Evolutionary conservation across 352 stramenopile species (phyloP).

Genomic region (Phytophthora sp.): DNA sequence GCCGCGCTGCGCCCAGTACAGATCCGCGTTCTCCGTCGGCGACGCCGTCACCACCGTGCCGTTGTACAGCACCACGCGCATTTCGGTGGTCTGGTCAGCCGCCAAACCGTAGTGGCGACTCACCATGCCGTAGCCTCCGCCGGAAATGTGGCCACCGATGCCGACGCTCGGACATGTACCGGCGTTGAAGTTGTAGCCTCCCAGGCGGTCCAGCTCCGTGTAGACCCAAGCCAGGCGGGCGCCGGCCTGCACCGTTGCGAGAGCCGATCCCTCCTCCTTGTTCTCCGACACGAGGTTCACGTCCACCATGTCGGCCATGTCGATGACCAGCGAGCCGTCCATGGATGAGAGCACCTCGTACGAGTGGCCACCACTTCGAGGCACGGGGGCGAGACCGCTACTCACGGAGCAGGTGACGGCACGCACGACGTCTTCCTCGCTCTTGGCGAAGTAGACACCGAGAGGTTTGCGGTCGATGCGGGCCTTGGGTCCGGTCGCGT

Average conservation of each 20-base stretch:
- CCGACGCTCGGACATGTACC: constrained; percentile 57
- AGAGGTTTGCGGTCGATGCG: constrained; percentile 50
- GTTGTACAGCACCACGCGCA: constrained; percentile 56
- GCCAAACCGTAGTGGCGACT: constrained; percentile 54
- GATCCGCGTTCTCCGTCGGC: constrained; percentile 38
- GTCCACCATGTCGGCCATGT: constrained; percentile 62
- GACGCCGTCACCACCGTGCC: constrained; percentile 50
- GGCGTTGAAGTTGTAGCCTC: constrained; percentile 62
- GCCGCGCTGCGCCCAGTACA: constrained; percentile 60
- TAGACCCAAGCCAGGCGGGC: constrained; percentile 53
- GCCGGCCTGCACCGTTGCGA: constrained; percentile 47
- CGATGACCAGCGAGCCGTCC: constrained; percentile 60
- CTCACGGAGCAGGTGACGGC: constrained; percentile 46
- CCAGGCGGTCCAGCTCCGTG: constrained; percentile 48
- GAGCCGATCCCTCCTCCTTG: constrained; percentile 32
- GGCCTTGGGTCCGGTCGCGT: constrained; percentile 56
- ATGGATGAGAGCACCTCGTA: constrained; percentile 68
- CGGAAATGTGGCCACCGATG: constrained; percentile 61
- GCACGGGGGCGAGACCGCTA: constrained; percentile 44
- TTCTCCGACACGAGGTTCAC: constrained; percentile 39
- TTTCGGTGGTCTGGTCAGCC: constrained; percentile 45
- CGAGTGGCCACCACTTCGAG: constrained; percentile 56
- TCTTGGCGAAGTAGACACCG: constrained; percentile 53
- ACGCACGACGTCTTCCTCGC: constrained; percentile 47
- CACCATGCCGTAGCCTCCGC: constrained; percentile 59